Conservation (phyloP, 495 filamentous ascomycete species). For the Penicillium chermesinum region DNA sequence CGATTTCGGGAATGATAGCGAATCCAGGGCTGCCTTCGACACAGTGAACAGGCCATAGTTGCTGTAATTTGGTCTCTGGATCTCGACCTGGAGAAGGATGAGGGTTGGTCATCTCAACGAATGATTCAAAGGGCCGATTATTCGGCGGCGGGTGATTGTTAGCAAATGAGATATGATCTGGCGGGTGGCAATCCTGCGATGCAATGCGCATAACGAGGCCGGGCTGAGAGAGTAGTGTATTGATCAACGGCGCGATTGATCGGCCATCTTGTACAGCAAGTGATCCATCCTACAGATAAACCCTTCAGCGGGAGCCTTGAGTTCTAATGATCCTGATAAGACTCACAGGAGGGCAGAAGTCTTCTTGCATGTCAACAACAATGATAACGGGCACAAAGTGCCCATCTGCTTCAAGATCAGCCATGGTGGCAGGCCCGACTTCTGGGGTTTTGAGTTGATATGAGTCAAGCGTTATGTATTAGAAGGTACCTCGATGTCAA, state of each 20-base stretch:
- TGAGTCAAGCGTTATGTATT: too few species aligned
- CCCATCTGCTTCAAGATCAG: background rate
- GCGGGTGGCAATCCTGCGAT: constrained; percentile 87
- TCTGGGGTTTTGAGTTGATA: too few species aligned
- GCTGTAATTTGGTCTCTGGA: constrained; percentile 57
- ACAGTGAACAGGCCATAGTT: constrained; percentile 89
- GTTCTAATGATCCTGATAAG: constrained; percentile 3
- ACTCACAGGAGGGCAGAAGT: constrained; percentile 85
- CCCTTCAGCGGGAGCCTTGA: constrained; percentile 1
- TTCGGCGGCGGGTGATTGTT: constrained; percentile 63
- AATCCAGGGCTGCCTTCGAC: constrained; percentile 69
- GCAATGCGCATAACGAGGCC: constrained; percentile 67
- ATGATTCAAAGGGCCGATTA: constrained; percentile 62
- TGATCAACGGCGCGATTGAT: constrained; percentile 62
- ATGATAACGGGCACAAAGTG: constrained; percentile 49
- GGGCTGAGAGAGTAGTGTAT: constrained; percentile 66
- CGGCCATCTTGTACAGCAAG: constrained; percentile 73
- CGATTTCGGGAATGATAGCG: constrained; percentile 69
- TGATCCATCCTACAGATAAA: constrained; percentile 60
- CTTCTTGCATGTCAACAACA: constrained; percentile 88
- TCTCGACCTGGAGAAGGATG: constrained; percentile 51
- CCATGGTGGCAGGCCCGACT: too few species aligned
- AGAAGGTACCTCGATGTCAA: too few species aligned
- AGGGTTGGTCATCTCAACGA: constrained; percentile 56
- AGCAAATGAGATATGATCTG: constrained; percentile 84